Percentiles rank a stretch among this genome's conserved stretches.
Evolutionary conservation across 2,329 filamentous ascomycete species (phyloP).

Genomic region (Fusarium sambucinum): DNA sequence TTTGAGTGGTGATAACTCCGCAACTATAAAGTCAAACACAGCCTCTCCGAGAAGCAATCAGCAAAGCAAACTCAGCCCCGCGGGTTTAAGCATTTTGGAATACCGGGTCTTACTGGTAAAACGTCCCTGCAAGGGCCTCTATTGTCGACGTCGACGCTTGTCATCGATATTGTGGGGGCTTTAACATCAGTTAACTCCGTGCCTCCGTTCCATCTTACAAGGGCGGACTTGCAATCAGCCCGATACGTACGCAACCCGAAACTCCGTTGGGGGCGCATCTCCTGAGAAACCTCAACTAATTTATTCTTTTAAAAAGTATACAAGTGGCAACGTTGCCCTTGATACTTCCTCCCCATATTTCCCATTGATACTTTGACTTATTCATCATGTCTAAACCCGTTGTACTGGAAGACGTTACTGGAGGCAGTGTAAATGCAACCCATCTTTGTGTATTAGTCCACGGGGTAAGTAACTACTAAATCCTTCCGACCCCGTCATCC

Average conservation of each 20-base stretch:
- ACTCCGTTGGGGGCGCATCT: slow-evolving; percentile 42
- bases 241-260: slow-evolving; percentile 35
- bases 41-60: not conserved
- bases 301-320: slow-evolving; percentile 8
- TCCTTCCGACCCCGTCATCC: slow-evolving; percentile 16
- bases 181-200: slow-evolving; percentile 38
- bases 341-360: not conserved
- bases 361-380: not conserved
- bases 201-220: slow-evolving; percentile 5
- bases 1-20: slow-evolving; percentile 23
- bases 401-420: slow-evolving; percentile 55
- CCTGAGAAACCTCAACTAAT: slow-evolving; percentile 41
- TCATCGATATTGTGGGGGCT: slow-evolving; percentile 26
- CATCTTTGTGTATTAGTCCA: slow-evolving; percentile 85
- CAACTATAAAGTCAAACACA: slow-evolving; percentile 20
- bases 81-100: slow-evolving; percentile 15
- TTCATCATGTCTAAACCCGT: slow-evolving; percentile 36
- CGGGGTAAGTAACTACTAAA: slow-evolving; percentile 66
- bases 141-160: slow-evolving; percentile 30
- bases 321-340: slow-evolving; percentile 1
- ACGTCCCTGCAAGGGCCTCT: not conserved
- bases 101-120: not conserved
- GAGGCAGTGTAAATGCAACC: slow-evolving; percentile 67
- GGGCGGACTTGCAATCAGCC: slow-evolving; percentile 22
- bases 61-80: slow-evolving; percentile 22